Conservation (phyloP, 805 yeast species). For the Crinitomyces ghanaensis region DNA sequence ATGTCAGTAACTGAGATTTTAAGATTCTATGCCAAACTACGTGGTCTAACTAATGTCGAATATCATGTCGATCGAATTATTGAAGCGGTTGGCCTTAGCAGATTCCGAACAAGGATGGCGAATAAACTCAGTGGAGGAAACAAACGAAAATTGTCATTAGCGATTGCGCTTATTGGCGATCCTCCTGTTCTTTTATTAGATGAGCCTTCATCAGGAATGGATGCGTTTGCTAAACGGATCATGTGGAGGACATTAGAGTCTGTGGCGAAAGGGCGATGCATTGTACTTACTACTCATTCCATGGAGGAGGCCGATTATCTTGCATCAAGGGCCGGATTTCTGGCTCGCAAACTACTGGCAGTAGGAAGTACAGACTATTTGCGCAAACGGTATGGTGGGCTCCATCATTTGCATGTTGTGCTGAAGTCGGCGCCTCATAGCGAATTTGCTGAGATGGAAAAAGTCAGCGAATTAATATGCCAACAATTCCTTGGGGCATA, state of each 20-base stretch:
- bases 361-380: conserved; percentile 23
- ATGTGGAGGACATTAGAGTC: conserved; percentile 28
- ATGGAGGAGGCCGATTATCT: conserved; percentile 31
- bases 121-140: conserved; percentile 27
- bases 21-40: conserved; percentile 23
- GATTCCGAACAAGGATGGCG: conserved; percentile 24
- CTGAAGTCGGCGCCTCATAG: conserved; percentile 22
- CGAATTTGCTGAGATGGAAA: conserved; percentile 18
- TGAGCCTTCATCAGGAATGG: conserved; percentile 31
- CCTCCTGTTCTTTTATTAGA: conserved; percentile 28
- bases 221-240: conserved; percentile 28
- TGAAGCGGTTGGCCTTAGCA: conserved; percentile 25
- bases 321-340: conserved; percentile 26
- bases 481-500: conserved; percentile 18
- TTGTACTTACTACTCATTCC: conserved; percentile 28
- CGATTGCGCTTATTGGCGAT: conserved; percentile 27
- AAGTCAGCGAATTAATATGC: conserved; percentile 18
- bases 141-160: conserved; percentile 27
- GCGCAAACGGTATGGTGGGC: conserved; percentile 21
- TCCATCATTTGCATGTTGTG: conserved; percentile 23
- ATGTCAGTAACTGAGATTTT: conserved; percentile 25
- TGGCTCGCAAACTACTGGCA: conserved; percentile 24
- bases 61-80: conserved; percentile 23
- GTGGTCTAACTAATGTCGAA: conserved; percentile 20
- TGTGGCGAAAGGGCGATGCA: conserved; percentile 24